phyloP scores from a whole-genome alignment of 75 land plant genomes.

The Isoetes taiwanensis region DNA sequence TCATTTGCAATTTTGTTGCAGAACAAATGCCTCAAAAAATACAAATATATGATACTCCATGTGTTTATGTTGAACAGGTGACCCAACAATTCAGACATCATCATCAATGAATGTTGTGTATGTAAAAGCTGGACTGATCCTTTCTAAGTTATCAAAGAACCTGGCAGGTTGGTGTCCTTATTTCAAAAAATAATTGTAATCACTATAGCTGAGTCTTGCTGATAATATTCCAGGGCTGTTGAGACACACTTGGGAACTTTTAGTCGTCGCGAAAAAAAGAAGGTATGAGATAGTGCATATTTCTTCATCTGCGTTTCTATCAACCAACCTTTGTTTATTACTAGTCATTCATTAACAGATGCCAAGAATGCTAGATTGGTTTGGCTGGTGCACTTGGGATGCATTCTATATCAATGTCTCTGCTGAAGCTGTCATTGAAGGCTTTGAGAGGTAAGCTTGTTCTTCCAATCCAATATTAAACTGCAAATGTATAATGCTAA shows the following conservation, averaged over 20 bases:
- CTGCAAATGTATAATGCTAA: not conserved
- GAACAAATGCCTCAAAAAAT: not conserved
- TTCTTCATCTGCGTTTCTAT: not conserved
- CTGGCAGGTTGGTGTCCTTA: conserved; percentile 54
- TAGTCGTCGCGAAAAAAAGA: conserved; percentile 63
- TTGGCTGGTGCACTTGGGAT: conserved; percentile 99
- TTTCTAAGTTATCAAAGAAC: conserved; percentile 61
- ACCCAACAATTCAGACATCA: conserved; percentile 44
- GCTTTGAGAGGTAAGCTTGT: conserved; percentile 51
- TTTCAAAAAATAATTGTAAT: not conserved
- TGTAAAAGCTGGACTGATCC: conserved; percentile 63
- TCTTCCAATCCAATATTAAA: not conserved
- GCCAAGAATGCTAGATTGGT: conserved; percentile 91
- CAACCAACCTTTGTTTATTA: too few relatives aligned
- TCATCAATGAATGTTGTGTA: conserved; percentile 48
- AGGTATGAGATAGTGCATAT: conserved; percentile 22
- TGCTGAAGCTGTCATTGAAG: conserved; percentile 61
- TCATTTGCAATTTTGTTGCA: not conserved
- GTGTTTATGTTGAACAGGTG: conserved; percentile 35
- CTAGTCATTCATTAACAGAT: too few relatives aligned
- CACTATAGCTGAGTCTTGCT: too few relatives aligned
- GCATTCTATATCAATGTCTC: conserved; percentile 91
- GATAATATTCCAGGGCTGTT: conserved; percentile 35
- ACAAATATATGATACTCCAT: too few relatives aligned
- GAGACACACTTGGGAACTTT: conserved; percentile 65